These are phyloP conservation scores for Schizopora paradoxa DNA, from an alignment of 1,284 basidiomycete species.

Conservation along the genomic window DNA sequence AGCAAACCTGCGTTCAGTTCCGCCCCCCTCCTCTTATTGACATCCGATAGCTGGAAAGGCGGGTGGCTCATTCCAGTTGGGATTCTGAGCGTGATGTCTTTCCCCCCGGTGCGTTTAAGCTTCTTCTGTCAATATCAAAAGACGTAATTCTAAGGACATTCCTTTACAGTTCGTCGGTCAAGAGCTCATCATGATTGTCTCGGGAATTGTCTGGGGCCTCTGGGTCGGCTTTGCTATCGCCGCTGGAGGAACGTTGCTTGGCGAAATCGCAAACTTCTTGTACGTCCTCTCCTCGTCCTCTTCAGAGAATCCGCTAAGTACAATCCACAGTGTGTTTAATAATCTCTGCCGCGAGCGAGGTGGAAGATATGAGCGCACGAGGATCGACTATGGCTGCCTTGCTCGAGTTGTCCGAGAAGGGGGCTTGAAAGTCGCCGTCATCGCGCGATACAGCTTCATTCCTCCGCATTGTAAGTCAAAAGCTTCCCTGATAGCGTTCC, in stretches of 20 bases:
- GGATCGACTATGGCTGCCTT: constrained; percentile 56
- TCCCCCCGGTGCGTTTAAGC: constrained; percentile 30
- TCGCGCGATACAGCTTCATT: constrained; percentile 55
- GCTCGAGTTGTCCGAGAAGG: constrained; percentile 62
- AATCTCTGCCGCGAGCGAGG: constrained; percentile 42
- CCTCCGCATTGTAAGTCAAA: constrained; percentile 51
- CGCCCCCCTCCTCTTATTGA: constrained; percentile 9
- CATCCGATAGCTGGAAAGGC: constrained; percentile 21
- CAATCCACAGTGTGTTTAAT: constrained; percentile 37
- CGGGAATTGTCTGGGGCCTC: constrained; percentile 72
- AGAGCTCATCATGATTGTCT: constrained; percentile 70
- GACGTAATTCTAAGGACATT: background rate
- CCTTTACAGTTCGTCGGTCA: constrained; percentile 61
- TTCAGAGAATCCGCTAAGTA: background rate
- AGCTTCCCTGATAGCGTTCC: background rate
- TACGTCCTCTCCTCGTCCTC: constrained; percentile 8
- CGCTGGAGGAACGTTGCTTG: constrained; percentile 29
- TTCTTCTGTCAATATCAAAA: constrained; percentile 24
- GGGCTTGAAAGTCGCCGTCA: constrained; percentile 56
- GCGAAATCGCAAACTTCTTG: constrained; percentile 33
- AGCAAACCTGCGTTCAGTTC: background rate
- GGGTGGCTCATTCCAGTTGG: constrained; percentile 49
- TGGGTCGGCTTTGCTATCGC: constrained; percentile 51
- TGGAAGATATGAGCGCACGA: constrained; percentile 51
- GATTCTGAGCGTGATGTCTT: constrained; percentile 33